Evolutionary conservation across 2,329 filamentous ascomycete genomes (phyloP), one percentile per base, ranked within the genome.

Genomic region (Verticillium nonalfalfae): DNA sequence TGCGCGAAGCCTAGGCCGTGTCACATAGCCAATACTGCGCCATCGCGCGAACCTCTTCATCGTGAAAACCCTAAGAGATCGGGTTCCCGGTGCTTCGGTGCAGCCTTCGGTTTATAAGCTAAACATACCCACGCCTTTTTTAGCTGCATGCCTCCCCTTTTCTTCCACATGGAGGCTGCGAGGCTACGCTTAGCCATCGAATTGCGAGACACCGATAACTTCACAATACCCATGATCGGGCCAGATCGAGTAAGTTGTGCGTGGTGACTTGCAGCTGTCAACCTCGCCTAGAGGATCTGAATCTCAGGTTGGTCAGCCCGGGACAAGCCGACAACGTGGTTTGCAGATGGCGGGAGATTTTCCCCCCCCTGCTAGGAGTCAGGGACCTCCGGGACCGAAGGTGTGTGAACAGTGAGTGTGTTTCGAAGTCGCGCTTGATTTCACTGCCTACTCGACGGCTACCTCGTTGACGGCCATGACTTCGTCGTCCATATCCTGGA

Each of bases 401-500:
- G 35, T 36, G 35, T 36, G 35, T 36, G 26, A 4, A 36, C 9
- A 21, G n/a, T 18, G 18, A 21, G n/a, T 18, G 18, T 21, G 45
- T 11, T 26, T 26, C 9, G 45, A 52, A 18, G 45, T n/a, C 45
- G 45, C 10, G 18, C 45, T 52, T 52, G 15, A 52, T 26, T 52
- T 7, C n/a, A 52, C 45, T 52, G 45, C n/a, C 45, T 52, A 52
- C 45, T 52, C 45, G 5, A 57, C 38, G 21, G 60, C 62, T 59
- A 58, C 59, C 59, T 65, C 64, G 39, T 63, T 71, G 14, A 68
- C 61, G 50, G 67, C 68, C 36, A 69, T 67, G 15, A 73, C 71
- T 59, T 76, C 76, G 54, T 75, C 71, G 56, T 78, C 78, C 63
- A 75, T 68, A 57, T 78, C 77, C 59, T 80, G 76, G 56, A 82